phyloP scores from a whole-genome alignment of 2,329 filamentous ascomycete genomes.

The Stylonectria norvegica region DNA sequence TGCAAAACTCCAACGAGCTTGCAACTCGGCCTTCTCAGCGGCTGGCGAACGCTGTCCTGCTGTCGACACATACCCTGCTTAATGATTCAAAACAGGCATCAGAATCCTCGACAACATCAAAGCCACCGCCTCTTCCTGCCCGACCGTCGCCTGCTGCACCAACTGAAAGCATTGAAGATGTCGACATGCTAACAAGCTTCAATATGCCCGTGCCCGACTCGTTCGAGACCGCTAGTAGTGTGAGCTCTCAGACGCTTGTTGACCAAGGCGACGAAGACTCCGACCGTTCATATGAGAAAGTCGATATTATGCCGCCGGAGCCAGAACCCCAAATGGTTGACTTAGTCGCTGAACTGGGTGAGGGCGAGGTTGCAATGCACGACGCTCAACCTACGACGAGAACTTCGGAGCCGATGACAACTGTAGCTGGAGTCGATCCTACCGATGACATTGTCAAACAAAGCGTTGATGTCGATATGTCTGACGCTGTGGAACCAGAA shows the following conservation, averaged over 20 bases:
- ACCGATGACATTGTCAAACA: conserved; percentile 1
- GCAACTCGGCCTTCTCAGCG: conserved; percentile 71
- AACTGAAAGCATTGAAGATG: conserved; percentile 27
- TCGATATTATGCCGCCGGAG: conserved; percentile 20
- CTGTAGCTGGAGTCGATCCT: conserved; percentile 7
- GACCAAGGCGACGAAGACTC: conserved; percentile 38
- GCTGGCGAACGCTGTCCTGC: conserved; percentile 75
- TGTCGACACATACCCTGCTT: conserved; percentile 45
- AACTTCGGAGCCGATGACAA: conserved; percentile 1
- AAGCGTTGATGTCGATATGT: conserved; percentile 27
- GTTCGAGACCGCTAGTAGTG: conserved; percentile 42
- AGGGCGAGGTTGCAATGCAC: conserved; percentile 13
- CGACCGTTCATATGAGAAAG: conserved; percentile 35
- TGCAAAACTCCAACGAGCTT: conserved; percentile 60
- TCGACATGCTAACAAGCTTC: conserved; percentile 35
- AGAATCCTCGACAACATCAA: conserved; percentile 20
- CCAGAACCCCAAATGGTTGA: conserved; percentile 24
- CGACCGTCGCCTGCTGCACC: conserved; percentile 43
- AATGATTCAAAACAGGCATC: conserved; percentile 29
- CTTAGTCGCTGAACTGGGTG: conserved; percentile 21
- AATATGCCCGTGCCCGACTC: conserved; percentile 28
- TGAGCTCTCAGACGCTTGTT: conserved; percentile 53
- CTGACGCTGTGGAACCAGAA: conserved; percentile 30
- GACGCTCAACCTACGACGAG: conserved; percentile 2
- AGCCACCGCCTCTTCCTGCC: conserved; percentile 49